phyloP scores from a whole-genome alignment of 2,329 filamentous ascomycete genomes.

The Endothia cerciana region DNA sequence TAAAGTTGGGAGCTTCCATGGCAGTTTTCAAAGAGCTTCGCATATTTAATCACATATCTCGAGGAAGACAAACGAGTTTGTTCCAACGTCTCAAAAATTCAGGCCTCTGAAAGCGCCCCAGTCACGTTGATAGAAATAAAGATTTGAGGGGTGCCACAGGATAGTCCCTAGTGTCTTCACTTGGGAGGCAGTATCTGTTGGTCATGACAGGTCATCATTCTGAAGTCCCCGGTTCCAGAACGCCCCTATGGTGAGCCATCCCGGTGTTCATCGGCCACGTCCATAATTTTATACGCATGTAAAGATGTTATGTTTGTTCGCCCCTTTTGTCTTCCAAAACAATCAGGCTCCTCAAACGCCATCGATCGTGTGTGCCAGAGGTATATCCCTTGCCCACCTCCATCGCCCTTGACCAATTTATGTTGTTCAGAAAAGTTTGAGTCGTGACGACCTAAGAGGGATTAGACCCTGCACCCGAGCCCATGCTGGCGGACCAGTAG shows the following conservation, averaged over 20 bases:
- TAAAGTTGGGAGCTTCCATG: too few species aligned
- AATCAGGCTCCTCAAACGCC: slow-evolving; percentile 26
- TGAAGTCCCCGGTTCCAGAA: slow-evolving; percentile 34
- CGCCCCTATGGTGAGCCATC: slow-evolving; percentile 35
- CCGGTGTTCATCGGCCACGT: slow-evolving; percentile 31
- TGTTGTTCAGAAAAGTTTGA: slow-evolving; percentile 1
- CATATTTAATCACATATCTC: too few species aligned
- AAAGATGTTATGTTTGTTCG: background rate
- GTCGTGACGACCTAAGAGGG: slow-evolving; percentile 1
- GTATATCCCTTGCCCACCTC: slow-evolving; percentile 8
- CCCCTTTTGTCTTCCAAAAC: slow-evolving; percentile 28
- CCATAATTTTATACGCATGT: slow-evolving; percentile 15
- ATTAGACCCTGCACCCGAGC: background rate
- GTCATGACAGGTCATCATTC: slow-evolving; percentile 25
- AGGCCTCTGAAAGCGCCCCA: too few species aligned
- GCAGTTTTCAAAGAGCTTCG: too few species aligned
- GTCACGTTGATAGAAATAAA: too few species aligned
- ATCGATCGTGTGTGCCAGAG: slow-evolving; percentile 15
- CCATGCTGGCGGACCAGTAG: background rate
- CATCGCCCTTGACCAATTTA: background rate
- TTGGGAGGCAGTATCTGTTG: slow-evolving; percentile 5
- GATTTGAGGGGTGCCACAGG: too few species aligned
- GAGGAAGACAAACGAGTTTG: too few species aligned
- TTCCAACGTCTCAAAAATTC: too few species aligned
- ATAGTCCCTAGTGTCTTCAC: background rate